Evolutionary conservation across 2,329 filamentous ascomycete species (phyloP).

Genomic region (Verticillium dahliae): DNA sequence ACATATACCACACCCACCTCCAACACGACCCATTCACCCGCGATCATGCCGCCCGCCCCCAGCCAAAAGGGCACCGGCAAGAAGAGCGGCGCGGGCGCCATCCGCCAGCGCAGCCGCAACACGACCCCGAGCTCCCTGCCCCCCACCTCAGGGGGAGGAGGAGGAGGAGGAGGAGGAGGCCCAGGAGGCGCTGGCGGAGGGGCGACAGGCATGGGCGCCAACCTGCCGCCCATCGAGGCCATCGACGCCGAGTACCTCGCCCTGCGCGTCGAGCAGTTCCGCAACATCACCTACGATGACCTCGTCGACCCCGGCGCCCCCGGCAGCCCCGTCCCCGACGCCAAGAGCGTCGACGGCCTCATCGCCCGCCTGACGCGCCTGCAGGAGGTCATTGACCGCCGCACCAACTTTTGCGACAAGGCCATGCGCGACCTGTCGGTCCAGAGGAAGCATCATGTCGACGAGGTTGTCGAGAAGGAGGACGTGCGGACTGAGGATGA

Average conservation of each 20-base stretch:
- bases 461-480: slow-evolving; percentile 42
- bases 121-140: slow-evolving; percentile 61
- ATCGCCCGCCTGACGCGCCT: slow-evolving; percentile 58
- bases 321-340: slow-evolving; percentile 54
- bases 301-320: slow-evolving; percentile 57
- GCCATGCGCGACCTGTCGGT: slow-evolving; percentile 66
- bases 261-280: slow-evolving; percentile 52
- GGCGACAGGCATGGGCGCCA: slow-evolving; percentile 30
- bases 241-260: slow-evolving; percentile 61
- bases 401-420: slow-evolving; percentile 62
- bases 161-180: too few relatives aligned
- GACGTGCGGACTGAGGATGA: slow-evolving; percentile 40
- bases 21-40: not conserved
- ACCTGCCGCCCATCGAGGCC: slow-evolving; percentile 46
- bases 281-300: slow-evolving; percentile 60
- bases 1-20: not conserved
- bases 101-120: slow-evolving; percentile 68
- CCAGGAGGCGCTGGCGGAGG: too few relatives aligned
- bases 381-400: slow-evolving; percentile 59
- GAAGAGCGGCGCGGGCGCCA: slow-evolving; percentile 53
- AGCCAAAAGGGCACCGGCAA: slow-evolving; percentile 59
- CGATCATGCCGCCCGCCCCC: slow-evolving; percentile 49
- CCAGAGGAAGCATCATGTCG: slow-evolving; percentile 55
- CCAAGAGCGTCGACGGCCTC: slow-evolving; percentile 57
- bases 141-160: too few relatives aligned